phyloP scores from a whole-genome alignment of 2,329 filamentous ascomycete genomes.

The Phialemoniopsis sp. region DNA sequence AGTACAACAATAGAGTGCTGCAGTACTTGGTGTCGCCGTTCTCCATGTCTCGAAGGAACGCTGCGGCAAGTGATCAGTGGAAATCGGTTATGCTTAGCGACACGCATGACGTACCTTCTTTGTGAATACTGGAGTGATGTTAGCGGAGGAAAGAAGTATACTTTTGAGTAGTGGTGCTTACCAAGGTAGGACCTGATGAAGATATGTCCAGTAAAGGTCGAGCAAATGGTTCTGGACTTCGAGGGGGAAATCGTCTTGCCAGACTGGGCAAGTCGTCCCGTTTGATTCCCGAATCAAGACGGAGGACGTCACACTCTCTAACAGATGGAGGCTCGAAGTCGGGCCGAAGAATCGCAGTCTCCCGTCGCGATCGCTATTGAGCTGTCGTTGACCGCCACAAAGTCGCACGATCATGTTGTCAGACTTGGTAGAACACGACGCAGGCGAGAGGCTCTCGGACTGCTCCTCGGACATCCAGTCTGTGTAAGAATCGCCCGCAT shows the following conservation, averaged over 20 bases:
- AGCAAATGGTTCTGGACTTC: conserved; percentile 2
- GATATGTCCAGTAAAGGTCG: conserved; percentile 5
- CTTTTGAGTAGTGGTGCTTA: too few species aligned
- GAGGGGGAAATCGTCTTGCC: conserved; percentile 1
- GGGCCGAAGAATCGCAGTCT: conserved; percentile 3
- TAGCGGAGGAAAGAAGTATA: too few species aligned
- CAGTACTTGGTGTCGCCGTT: too few species aligned
- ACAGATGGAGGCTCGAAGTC: conserved; percentile 1
- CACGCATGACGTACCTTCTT: too few species aligned
- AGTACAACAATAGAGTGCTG: too few species aligned
- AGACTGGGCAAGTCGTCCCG: background rate
- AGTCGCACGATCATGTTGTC: conserved; percentile 5
- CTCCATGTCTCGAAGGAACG: too few species aligned
- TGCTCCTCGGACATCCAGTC: background rate
- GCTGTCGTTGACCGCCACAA: conserved; percentile 4
- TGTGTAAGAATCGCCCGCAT: background rate
- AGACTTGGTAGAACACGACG: background rate
- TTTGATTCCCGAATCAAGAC: background rate
- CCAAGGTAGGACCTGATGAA: conserved; percentile 4
- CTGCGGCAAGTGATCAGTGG: too few species aligned
- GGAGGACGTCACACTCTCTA: conserved; percentile 3
- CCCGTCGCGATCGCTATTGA: conserved; percentile 3
- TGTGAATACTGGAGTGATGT: too few species aligned
- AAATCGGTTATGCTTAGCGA: too few species aligned
- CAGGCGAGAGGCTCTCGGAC: background rate